Evolutionary conservation across 2,329 filamentous ascomycete genomes (phyloP), one percentile per base, ranked within the genome.

Genomic region (Aspergillus pseudonomiae): DNA sequence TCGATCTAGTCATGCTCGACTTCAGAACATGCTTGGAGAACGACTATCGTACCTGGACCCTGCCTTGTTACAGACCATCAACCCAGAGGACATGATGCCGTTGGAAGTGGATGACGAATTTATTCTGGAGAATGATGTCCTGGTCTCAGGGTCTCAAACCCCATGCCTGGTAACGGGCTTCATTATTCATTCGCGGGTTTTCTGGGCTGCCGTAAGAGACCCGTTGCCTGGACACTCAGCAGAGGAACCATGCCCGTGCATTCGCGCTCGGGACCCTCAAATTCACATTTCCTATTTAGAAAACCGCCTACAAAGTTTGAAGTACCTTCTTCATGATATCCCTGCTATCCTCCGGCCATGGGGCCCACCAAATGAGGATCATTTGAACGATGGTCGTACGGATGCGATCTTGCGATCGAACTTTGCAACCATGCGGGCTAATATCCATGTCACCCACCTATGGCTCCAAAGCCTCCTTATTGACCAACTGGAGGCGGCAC

Each of bases 381-480:
- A 12, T 14, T 2, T 32, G 16, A 64, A 39, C 14, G 14, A 14
- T 12, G 34, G 6, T 7, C 4, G 14, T 16, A 16, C 34, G 34
- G 34, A 12, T 16, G 34, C 34, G 34, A 39, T 39, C 34, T 39
- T 14, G 14, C 34, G 34, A 39, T 39, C 14, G 34, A 39, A 39
- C 34, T 39, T 39, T 39, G 34, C 12, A 16, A 39, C 34, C 14
- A 39, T 39, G 34, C 34, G 77, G 5, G 75, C 74, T 0, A 78
- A 79, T 26, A 63, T 79, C 0, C 76, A 79, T 43, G 73, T 75
- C 9, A 79, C 76, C 0, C 77, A 79, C 60, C 63, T 79, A 1
- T 79, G 77, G 77, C 68, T 78, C 7, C 77, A 79, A 63, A 78
- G 71, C 45, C 68, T 74, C 6, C 65, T 78, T 0, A 66, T 77